Base-by-base conservation (phyloP, 2,329 filamentous ascomycete genomes). In the Colletotrichum abscissum region DNA sequence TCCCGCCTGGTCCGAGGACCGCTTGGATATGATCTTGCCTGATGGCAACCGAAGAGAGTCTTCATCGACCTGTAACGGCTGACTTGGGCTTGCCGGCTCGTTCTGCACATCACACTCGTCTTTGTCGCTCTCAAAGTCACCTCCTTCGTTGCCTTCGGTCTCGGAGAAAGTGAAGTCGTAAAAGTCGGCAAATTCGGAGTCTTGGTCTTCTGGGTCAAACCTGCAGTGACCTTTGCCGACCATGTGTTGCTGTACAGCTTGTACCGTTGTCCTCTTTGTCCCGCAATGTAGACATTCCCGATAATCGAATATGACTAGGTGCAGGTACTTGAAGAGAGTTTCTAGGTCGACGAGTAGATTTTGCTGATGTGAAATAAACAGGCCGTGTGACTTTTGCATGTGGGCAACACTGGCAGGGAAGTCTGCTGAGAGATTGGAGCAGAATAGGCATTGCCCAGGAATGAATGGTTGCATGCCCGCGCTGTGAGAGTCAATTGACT, bases 201-300 rank as follows among this genome's bases (percentile, higher is more conserved):
- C 81, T 4, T 79, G 73, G 3, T 78, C 76, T 0, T 77, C 69
- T 0, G 85, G 73, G 55, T 87, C 80, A 56, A 88, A 79, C 33
- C 78, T 82, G 75, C 87, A 89, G 71, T 89, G 86, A 0, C 86
- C 84, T 67, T 86, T 88, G 16, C 79, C 81, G 0, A 78, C 77
- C 87, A 88, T 88, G 62, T 89, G 88, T 52, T 88, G 86, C 73
- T 88, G 85, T 0, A 85, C 84, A 0, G 83, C 88, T 66, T 86
- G 81, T 0, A 81, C 79, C 0, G 84, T 86, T 0, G 78, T 77
- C 42, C 85, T 81, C 35, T 82, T 77, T 9, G 81, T 86, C 2
- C 86, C 85, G 75, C 88, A 90, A 22, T 81, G 83, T 56, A 90
- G 80, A 67, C 88, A 90, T 77, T 89, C 86, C 12, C 81, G 79